A percentile compares a stretch with the other conserved stretches of the same genome.
Evolutionary conservation across 306 rosid genomes (phyloP).

Genomic region (Malus sieversii): DNA sequence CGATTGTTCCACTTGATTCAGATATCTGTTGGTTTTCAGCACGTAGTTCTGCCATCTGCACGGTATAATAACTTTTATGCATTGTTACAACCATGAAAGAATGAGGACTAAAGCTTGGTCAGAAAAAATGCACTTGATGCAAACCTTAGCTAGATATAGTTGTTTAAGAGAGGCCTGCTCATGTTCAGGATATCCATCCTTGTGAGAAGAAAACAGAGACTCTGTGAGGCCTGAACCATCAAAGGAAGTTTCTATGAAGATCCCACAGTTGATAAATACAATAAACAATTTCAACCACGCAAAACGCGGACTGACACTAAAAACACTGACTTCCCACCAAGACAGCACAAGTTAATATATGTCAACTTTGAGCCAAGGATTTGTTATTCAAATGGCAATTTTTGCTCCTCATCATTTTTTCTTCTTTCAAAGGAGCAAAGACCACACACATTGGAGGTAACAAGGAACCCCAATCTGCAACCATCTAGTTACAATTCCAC

Average conservation of each 20-base stretch:
- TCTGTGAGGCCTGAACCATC: slow-evolving; percentile 81
- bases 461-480: background rate
- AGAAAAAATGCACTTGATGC: slow-evolving; percentile 13
- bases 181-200: slow-evolving; percentile 94
- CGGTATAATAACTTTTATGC: slow-evolving; percentile 10
- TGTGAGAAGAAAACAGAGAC: slow-evolving; percentile 81
- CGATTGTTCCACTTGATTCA: slow-evolving; percentile 83
- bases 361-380: background rate
- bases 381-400: background rate
- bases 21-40: slow-evolving; percentile 75
- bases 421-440: background rate
- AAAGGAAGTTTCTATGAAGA: slow-evolving; percentile 13
- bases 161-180: slow-evolving; percentile 94
- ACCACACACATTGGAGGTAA: background rate
- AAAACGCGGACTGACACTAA: background rate
- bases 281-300: slow-evolving; percentile 1
- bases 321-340: background rate
- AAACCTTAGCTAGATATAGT: slow-evolving; percentile 84
- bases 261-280: slow-evolving; percentile 7
- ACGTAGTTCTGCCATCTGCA: slow-evolving; percentile 84
- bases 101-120: slow-evolving; percentile 5
- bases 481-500: background rate
- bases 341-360: background rate
- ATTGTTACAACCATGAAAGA: slow-evolving; percentile 15
- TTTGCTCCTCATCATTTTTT: background rate